A percentile compares a stretch with the other conserved stretches of the same genome.
phyloP scores from a whole-genome alignment of 148 eudicot species.

The Arbutus unedo region DNA sequence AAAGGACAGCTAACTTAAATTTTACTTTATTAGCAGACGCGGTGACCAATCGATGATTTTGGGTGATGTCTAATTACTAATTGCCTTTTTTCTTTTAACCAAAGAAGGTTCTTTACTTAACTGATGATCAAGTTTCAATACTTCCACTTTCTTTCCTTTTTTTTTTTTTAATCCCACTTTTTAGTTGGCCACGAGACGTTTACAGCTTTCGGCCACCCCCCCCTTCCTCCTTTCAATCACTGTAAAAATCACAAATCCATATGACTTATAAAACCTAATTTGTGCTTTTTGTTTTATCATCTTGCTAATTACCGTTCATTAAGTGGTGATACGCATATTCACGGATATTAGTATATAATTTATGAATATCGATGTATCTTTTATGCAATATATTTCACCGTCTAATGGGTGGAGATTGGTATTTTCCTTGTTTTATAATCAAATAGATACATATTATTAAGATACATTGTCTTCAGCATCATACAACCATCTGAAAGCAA shows the following conservation, averaged over 20 bases:
- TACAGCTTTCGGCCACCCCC: slow-evolving; percentile 26
- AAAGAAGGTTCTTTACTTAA: background rate
- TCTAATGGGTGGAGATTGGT: too few relatives aligned
- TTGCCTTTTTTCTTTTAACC: background rate
- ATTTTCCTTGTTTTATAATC: too few relatives aligned
- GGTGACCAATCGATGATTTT: background rate
- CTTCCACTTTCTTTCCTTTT: background rate
- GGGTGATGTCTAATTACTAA: background rate
- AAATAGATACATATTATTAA: too few relatives aligned
- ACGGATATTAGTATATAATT: too few relatives aligned
- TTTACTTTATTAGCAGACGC: background rate
- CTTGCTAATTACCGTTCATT: background rate
- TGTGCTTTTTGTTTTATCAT: background rate
- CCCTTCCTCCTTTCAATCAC: background rate
- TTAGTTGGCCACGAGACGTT: slow-evolving; percentile 34
- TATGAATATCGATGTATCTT: too few relatives aligned
- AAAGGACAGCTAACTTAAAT: background rate
- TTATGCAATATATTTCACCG: too few relatives aligned
- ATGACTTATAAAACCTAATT: background rate
- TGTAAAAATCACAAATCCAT: background rate
- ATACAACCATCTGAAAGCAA: too few relatives aligned
- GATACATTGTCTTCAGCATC: too few relatives aligned
- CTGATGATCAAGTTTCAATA: background rate
- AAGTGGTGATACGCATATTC: too few relatives aligned
- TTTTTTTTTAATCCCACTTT: slow-evolving; percentile 13